Evolutionary conservation across 305 asterid genomes (phyloP).

Genomic region (Ilex paraguariensis): DNA sequence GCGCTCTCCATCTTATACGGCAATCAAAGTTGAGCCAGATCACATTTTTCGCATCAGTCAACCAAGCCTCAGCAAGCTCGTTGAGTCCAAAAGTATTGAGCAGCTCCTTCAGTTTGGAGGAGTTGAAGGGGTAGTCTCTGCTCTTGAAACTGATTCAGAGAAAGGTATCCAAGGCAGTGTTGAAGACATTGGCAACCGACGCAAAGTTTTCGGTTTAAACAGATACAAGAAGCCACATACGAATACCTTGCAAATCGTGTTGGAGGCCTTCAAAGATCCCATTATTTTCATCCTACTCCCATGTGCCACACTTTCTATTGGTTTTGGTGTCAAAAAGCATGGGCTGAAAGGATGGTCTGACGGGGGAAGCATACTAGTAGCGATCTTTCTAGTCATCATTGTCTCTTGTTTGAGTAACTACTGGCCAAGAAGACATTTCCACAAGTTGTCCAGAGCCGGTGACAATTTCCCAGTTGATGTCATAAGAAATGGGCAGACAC

Average conservation of each 20-base stretch:
- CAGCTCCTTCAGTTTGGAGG: conserved; percentile 15
- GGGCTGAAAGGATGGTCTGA: conserved; percentile 26
- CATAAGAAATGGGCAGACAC: conserved; percentile 12
- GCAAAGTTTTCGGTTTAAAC: conserved; percentile 14
- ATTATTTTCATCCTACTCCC: conserved; percentile 13
- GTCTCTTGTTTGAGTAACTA: conserved; percentile 14
- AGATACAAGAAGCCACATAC: conserved; percentile 5
- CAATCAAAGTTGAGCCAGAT: conserved; percentile 9
- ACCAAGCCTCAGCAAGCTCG: conserved; percentile 9
- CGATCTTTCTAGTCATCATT: conserved; percentile 17
- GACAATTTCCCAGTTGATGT: conserved; percentile 11
- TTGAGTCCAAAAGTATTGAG: background rate
- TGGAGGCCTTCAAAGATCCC: conserved; percentile 21
- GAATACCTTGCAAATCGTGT: conserved; percentile 1
- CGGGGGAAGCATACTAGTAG: conserved; percentile 18
- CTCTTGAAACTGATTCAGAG: conserved; percentile 7
- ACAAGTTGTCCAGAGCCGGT: conserved; percentile 11
- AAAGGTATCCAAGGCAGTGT: conserved; percentile 15
- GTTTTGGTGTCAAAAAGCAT: conserved; percentile 16
- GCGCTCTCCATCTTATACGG: conserved; percentile 1
- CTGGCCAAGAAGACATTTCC: conserved; percentile 19
- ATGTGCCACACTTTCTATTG: conserved; percentile 14
- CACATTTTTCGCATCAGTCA: background rate
- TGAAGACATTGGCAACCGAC: conserved; percentile 3
- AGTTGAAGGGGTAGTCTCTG: conserved; percentile 2